phyloP scores from a whole-genome alignment of 2,329 filamentous ascomycete species.

The Verticillium nonalfalfae region DNA sequence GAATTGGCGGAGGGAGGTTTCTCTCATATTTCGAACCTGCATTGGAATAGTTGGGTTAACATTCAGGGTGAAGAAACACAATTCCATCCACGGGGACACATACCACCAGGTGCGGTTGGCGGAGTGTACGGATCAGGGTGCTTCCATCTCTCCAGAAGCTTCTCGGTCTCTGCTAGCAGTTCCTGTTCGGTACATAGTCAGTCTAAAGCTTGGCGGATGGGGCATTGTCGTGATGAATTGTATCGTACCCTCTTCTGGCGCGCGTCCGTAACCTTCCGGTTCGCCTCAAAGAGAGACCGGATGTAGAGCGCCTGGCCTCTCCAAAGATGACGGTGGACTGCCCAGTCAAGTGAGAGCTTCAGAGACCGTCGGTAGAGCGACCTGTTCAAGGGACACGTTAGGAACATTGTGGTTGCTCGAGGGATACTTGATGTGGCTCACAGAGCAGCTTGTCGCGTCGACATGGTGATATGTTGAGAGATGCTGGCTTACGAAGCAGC shows the following conservation, averaged over 20 bases:
- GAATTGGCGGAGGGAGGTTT: constrained; percentile 74
- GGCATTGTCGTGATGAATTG: neutral
- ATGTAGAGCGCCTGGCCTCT: constrained; percentile 95
- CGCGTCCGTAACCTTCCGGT: constrained; percentile 76
- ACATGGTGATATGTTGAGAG: constrained; percentile 24
- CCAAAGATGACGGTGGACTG: constrained; percentile 88
- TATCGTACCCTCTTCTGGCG: constrained; percentile 72
- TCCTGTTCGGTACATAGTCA: constrained; percentile 43
- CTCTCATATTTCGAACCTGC: constrained; percentile 92
- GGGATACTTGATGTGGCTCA: constrained; percentile 25
- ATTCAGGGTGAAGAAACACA: neutral
- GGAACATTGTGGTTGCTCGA: neutral
- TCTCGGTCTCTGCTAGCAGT: constrained; percentile 81
- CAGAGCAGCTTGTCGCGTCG: constrained; percentile 43
- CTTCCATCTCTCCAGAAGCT: constrained; percentile 87
- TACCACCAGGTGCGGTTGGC: constrained; percentile 91
- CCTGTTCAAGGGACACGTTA: constrained; percentile 25
- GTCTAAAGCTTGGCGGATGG: neutral
- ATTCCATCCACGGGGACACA: constrained; percentile 17
- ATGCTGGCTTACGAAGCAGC: neutral
- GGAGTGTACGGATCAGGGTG: constrained; percentile 90
- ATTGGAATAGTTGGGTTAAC: constrained; percentile 2
- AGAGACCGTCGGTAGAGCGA: constrained; percentile 86
- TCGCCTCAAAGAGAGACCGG: constrained; percentile 89
- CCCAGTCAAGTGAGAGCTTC: constrained; percentile 93